Base-by-base conservation (phyloP, 2,329 filamentous ascomycete genomes). In the Pyrenochaeta sp. region DNA sequence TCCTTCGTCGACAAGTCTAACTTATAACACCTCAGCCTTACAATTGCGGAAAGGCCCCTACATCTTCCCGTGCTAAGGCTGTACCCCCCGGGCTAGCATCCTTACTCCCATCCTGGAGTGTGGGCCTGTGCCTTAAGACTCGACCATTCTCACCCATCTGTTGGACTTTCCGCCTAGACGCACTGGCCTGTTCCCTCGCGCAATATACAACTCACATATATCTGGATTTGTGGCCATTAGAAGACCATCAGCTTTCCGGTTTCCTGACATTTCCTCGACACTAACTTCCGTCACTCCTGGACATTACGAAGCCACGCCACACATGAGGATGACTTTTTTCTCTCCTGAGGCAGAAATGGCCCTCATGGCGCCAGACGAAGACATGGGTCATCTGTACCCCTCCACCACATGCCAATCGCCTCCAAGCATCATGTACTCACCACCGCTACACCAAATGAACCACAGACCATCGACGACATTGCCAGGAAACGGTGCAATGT, bases 21-120 rank as follows among this genome's bases (percentile, higher is more conserved):
- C n/a, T n/a, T n/a, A n/a, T n/a, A n/a, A 63, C 53, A 46, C 61
- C 63, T 70, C 71, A 74, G 72, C 71, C 72, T 75, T 74, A 72
- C 65, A 46, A 68, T 56, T 66, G 62, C 66, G 67, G 68, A 66
- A 61, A 65, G 51, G 49, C 59, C 58, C 67, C 61, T 64, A 63
- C 60, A 66, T 63, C 51, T 58, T 61, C 56, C 58, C 58, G 60
- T 56, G 64, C 71, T 71, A 74, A 67, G 63, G 60, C 66, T 68
- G 55, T 67, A 63, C 60, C 60, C 65, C 66, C 66, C 58, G 64
- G 65, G 60, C 64, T 68, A 69, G 67, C 56, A 64, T 59, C 68
- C 64, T 62, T 64, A 63, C 66, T 63, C 52, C 61, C 50, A 58
- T 60, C 62, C 56, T 68, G 65, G 56, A 62, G 54, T 50, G 58